Evolutionary conservation across 73 alveolate genomes (phyloP).

Genomic region (Paramecium caudatum): DNA sequence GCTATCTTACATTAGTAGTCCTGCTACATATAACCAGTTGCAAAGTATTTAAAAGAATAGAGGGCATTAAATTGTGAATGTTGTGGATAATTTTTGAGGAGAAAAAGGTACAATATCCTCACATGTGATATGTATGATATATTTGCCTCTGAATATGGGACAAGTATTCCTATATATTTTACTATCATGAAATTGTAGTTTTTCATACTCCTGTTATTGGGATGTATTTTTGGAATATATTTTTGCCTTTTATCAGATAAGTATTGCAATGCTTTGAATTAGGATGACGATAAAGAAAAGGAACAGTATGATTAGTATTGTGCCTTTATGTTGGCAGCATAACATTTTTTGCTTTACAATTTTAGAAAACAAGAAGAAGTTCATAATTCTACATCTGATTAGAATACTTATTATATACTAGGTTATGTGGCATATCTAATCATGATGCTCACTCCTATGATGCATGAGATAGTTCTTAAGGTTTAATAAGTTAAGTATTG

Average conservation of each 20-base stretch:
- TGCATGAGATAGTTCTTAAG: constrained; percentile 34
- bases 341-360: neutral
- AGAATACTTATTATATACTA: neutral
- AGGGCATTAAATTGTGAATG: constrained; percentile 13
- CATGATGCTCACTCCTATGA: constrained; percentile 52
- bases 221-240: constrained; percentile 42
- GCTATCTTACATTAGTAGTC: constrained; percentile 24
- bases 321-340: neutral
- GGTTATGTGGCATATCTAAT: neutral
- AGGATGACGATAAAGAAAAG: neutral
- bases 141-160: constrained; percentile 33
- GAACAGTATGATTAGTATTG: neutral
- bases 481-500: constrained; percentile 12
- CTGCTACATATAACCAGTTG: neutral
- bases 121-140: constrained; percentile 63
- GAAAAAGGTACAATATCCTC: constrained; percentile 1
- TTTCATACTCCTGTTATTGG: neutral
- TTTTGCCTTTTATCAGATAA: constrained; percentile 31
- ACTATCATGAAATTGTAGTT: constrained; percentile 31
- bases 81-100: constrained; percentile 35
- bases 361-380: neutral
- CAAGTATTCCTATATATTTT: constrained; percentile 39
- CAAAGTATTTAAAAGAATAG: neutral
- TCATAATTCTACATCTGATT: neutral
- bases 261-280: neutral